phyloP scores from a whole-genome alignment of 352 stramenopile species.

The Phytophthora fragariaefolia region DNA sequence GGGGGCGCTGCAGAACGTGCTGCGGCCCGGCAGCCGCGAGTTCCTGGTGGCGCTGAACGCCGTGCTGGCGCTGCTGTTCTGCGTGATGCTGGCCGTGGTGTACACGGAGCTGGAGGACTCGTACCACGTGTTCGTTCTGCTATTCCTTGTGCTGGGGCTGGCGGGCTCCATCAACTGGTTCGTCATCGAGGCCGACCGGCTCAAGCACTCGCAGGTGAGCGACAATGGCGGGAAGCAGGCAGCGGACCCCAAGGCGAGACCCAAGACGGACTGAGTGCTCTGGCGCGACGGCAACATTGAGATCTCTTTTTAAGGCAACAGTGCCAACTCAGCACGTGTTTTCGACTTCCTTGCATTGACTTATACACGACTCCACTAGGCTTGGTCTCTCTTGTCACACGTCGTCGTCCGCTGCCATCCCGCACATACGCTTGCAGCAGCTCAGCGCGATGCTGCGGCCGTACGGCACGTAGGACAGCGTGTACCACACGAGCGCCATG shows the following conservation, averaged over 20 bases:
- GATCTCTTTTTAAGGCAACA: not conserved
- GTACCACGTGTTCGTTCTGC: slow-evolving; percentile 83
- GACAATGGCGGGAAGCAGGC: slow-evolving; percentile 15
- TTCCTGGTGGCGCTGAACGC: slow-evolving; percentile 79
- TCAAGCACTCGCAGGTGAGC: slow-evolving; percentile 50
- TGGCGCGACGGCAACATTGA: not conserved
- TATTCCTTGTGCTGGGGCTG: slow-evolving; percentile 84
- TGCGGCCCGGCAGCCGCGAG: slow-evolving; percentile 74
- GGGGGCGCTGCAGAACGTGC: slow-evolving; percentile 48
- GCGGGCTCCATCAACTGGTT: slow-evolving; percentile 90
- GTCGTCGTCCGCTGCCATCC: slow-evolving; percentile 57
- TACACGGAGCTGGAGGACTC: slow-evolving; percentile 87
- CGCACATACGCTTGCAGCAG: slow-evolving; percentile 72
- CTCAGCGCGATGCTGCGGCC: slow-evolving; percentile 69
- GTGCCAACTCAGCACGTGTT: not conserved
- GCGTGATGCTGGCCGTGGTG: slow-evolving; percentile 76
- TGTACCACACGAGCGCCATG: slow-evolving; percentile 85
- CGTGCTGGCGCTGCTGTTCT: slow-evolving; percentile 72
- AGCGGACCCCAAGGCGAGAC: slow-evolving; percentile 19
- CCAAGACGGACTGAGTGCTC: slow-evolving; percentile 62
- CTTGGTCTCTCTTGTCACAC: slow-evolving; percentile 32
- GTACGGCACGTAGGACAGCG: slow-evolving; percentile 89
- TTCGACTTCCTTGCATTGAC: slow-evolving; percentile 20
- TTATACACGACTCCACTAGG: slow-evolving; percentile 18
- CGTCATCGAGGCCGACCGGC: slow-evolving; percentile 75